phyloP scores from a whole-genome alignment of 768 basidiomycete species.

The Flagelloscypha sp. region DNA sequence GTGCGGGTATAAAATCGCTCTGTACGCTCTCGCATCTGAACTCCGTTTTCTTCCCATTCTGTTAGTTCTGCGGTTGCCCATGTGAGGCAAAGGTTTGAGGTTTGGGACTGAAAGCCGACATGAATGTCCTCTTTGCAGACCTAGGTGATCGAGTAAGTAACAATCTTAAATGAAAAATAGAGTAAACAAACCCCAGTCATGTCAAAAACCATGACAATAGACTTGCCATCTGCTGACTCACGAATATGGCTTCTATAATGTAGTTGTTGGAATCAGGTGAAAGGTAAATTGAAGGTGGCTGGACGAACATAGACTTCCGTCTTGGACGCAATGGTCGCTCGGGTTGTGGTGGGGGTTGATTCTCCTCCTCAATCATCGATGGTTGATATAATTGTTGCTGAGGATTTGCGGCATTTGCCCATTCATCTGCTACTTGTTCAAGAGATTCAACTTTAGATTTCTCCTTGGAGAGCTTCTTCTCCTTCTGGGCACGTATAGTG shows the following conservation, averaged over 20 bases:
- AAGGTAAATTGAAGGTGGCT: conserved; percentile 8
- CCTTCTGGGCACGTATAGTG: conserved; percentile 56
- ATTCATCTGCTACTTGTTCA: conserved; percentile 34
- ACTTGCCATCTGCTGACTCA: conserved; percentile 63
- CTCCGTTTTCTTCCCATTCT: conserved; percentile 55
- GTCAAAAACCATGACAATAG: conserved; percentile 65
- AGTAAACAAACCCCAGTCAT: conserved; percentile 57
- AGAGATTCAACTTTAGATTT: conserved; percentile 66
- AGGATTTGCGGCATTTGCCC: conserved; percentile 24
- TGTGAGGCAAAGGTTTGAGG: conserved; percentile 55
- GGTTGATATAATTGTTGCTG: too few species aligned
- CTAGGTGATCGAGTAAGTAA: too few species aligned
- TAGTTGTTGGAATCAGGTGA: conserved; percentile 10
- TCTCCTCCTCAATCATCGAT: too few species aligned
- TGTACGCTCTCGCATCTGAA: conserved; percentile 52
- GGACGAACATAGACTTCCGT: conserved; percentile 55
- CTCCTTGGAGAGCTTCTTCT: conserved; percentile 56
- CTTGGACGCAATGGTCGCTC: too few species aligned
- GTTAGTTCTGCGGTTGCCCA: conserved; percentile 55
- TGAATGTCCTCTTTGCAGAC: conserved; percentile 69
- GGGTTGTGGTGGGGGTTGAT: too few species aligned
- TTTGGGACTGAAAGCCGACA: conserved; percentile 59
- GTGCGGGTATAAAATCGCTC: conserved; percentile 60
- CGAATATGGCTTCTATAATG: conserved; percentile 56
- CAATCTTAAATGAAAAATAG: too few species aligned